A percentile compares a stretch with the other conserved stretches of the same genome.
phyloP scores from a whole-genome alignment of 441 rosid genomes.

The Viola pubescens region DNA sequence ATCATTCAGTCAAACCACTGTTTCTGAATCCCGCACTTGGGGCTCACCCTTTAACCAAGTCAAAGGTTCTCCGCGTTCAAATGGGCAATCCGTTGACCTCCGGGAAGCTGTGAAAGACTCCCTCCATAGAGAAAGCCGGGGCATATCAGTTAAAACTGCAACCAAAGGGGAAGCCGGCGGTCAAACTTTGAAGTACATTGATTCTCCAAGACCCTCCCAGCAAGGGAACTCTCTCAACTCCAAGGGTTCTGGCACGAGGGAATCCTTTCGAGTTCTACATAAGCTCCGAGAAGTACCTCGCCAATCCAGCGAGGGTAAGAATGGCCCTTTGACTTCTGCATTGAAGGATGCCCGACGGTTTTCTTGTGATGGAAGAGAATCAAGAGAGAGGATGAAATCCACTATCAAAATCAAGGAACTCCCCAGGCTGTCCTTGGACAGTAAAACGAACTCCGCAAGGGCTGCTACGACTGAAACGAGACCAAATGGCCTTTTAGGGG shows the following conservation, averaged over 20 bases:
- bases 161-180: constrained; percentile 28
- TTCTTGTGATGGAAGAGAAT: constrained; percentile 81
- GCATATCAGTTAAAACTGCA: constrained; percentile 32
- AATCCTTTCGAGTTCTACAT: constrained; percentile 36
- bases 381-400: constrained; percentile 44
- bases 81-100: constrained; percentile 41
- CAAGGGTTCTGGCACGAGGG: constrained; percentile 32
- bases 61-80: constrained; percentile 28
- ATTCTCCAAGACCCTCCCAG: constrained; percentile 61
- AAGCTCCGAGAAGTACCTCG: constrained; percentile 27
- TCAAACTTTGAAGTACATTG: constrained; percentile 46
- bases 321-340: constrained; percentile 24
- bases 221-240: constrained; percentile 39
- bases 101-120: constrained; percentile 54
- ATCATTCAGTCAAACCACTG: constrained; percentile 24
- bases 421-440: constrained; percentile 88
- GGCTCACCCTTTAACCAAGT: constrained; percentile 24
- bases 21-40: constrained; percentile 21
- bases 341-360: constrained; percentile 61
- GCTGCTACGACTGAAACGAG: constrained; percentile 36
- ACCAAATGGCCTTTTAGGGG: constrained; percentile 31
- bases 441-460: constrained; percentile 51
- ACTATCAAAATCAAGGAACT: constrained; percentile 59
- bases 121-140: constrained; percentile 52
- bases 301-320: constrained; percentile 29